phyloP scores from a whole-genome alignment of 257 asterid genomes.

The Jasminum sambac region DNA sequence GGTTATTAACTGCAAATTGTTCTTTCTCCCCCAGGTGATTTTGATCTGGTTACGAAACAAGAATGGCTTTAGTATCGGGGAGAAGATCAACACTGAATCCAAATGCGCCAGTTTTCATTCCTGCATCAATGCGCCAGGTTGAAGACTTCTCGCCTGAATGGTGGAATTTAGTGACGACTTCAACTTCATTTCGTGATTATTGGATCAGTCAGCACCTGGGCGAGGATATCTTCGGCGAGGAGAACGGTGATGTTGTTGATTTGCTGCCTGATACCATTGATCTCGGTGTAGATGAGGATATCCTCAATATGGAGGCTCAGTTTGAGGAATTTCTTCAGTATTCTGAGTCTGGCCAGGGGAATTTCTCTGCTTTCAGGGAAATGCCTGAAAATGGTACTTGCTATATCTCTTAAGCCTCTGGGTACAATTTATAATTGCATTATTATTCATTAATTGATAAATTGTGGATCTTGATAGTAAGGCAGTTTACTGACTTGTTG shows the following conservation, averaged over 20 bases:
- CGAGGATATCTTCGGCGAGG: conserved; percentile 45
- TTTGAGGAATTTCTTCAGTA: conserved; percentile 80
- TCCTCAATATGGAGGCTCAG: conserved; percentile 79
- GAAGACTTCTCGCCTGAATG: conserved; percentile 96
- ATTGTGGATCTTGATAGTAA: neutral
- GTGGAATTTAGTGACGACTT: conserved; percentile 84
- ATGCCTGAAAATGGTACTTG: conserved; percentile 41
- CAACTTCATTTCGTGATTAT: conserved; percentile 78
- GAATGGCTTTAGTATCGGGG: conserved; percentile 85
- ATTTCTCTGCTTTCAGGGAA: conserved; percentile 30
- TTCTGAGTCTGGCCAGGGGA: conserved; percentile 41
- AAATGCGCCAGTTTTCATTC: conserved; percentile 74
- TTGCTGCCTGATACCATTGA: conserved; percentile 79
- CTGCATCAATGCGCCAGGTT: conserved; percentile 78
- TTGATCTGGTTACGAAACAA: conserved; percentile 23
- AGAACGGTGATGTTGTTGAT: conserved; percentile 38
- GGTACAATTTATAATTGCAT: neutral
- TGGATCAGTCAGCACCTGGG: conserved; percentile 78
- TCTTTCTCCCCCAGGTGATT: conserved; percentile 16
- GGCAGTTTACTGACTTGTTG: neutral
- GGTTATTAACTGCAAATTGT: neutral
- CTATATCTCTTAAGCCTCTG: neutral
- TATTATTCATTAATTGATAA: neutral
- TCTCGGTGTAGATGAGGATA: conserved; percentile 78
- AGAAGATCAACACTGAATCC: conserved; percentile 79